These are phyloP conservation scores for Suillus subaureus DNA, from an alignment of 768 basidiomycete species.

Conservation along the genomic window DNA sequence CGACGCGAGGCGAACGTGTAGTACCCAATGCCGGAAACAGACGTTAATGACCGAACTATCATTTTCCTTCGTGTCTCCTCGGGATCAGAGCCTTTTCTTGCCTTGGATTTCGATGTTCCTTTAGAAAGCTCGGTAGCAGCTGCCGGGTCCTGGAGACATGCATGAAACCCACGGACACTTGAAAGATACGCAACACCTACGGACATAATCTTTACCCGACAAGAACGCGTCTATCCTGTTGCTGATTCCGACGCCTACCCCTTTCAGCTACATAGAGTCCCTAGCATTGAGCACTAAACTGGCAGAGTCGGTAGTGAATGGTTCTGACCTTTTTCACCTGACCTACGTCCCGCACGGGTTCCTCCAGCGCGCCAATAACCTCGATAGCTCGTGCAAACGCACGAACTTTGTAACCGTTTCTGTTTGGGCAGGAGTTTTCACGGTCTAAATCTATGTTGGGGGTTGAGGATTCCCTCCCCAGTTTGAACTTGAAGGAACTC, in stretches of 20 bases:
- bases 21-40: constrained; percentile 53
- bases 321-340: constrained; percentile 41
- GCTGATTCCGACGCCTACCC: constrained; percentile 43
- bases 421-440: constrained; percentile 37
- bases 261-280: constrained; percentile 27
- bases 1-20: background rate
- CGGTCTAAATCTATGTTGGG: constrained; percentile 40
- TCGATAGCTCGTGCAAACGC: constrained; percentile 53
- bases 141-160: background rate
- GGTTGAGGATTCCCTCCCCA: background rate
- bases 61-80: constrained; percentile 31
- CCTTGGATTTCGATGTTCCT: constrained; percentile 10
- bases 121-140: background rate
- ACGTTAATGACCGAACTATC: constrained; percentile 35
- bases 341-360: constrained; percentile 45
- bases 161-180: constrained; percentile 5
- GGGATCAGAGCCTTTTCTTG: constrained; percentile 14
- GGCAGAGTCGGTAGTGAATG: background rate
- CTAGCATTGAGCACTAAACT: background rate
- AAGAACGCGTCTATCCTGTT: constrained; percentile 48
- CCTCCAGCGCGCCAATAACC: constrained; percentile 39
- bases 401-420: constrained; percentile 52
- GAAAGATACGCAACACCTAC: constrained; percentile 30
- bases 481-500: constrained; percentile 16
- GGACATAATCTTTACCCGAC: constrained; percentile 33